Evolutionary conservation across 176 grass and related monocot genomes (phyloP).

Genomic region (bread wheat (Triticum aestivum)): IWGSC_CS_RefSeq_v2.1 NC_057804.1:306205567-306206066

Average conservation of each 20-base stretch:
- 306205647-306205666: too few relatives aligned
- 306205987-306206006: constrained; percentile 26
- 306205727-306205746: too few relatives aligned
- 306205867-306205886: constrained; percentile 4
- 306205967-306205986: background rate
- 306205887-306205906: constrained; percentile 32
- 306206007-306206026: constrained; percentile 30
- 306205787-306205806: background rate
- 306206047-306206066: constrained; percentile 74
- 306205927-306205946: background rate
- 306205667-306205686: too few relatives aligned
- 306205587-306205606: too few relatives aligned
- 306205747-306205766: too few relatives aligned
- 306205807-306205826: constrained; percentile 5
- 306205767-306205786: too few relatives aligned
- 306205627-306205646: too few relatives aligned
- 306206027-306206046: constrained; percentile 72
- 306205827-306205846: background rate
- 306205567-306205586: too few relatives aligned
- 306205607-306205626: too few relatives aligned
- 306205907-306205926: constrained; percentile 5
- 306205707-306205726: too few relatives aligned
- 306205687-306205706: too few relatives aligned
- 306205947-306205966: background rate
- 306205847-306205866: background rate